These are phyloP conservation scores for Spathaspora jeffriesii DNA, from an alignment of 1,139 yeast species.

Conservation along the genomic window DNA sequence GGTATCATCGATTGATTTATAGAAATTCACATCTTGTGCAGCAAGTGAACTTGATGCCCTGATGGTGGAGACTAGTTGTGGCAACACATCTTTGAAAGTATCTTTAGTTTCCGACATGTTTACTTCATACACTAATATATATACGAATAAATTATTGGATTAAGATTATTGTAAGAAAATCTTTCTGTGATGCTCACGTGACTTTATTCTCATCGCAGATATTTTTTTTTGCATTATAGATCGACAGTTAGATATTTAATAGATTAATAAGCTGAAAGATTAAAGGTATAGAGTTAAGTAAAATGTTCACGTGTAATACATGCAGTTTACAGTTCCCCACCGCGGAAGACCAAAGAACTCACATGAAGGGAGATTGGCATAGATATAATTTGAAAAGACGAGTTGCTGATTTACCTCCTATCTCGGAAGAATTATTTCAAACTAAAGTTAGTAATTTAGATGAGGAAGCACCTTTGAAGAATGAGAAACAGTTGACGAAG, in stretches of 20 bases:
- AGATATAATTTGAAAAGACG: constrained; percentile 61
- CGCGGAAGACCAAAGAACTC: constrained; percentile 43
- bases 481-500: constrained; percentile 47
- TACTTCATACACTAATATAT: neutral
- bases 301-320: constrained; percentile 45
- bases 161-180: neutral
- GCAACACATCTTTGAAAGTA: constrained; percentile 26
- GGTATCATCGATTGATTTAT: constrained; percentile 62
- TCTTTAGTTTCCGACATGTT: constrained; percentile 8
- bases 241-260: neutral
- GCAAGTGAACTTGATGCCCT: constrained; percentile 74
- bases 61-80: constrained; percentile 55
- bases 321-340: constrained; percentile 42
- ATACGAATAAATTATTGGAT: neutral
- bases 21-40: constrained; percentile 79
- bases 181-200: neutral
- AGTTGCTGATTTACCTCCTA: constrained; percentile 58
- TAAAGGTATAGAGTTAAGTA: neutral
- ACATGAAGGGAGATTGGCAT: constrained; percentile 78
- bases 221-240: constrained; percentile 2
- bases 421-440: constrained; percentile 49
- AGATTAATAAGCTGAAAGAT: neutral
- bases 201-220: neutral
- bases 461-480: constrained; percentile 21
- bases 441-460: constrained; percentile 42